Base-by-base conservation (phyloP, 2,329 filamentous ascomycete species). In the Colletotrichum karsti region DNA sequence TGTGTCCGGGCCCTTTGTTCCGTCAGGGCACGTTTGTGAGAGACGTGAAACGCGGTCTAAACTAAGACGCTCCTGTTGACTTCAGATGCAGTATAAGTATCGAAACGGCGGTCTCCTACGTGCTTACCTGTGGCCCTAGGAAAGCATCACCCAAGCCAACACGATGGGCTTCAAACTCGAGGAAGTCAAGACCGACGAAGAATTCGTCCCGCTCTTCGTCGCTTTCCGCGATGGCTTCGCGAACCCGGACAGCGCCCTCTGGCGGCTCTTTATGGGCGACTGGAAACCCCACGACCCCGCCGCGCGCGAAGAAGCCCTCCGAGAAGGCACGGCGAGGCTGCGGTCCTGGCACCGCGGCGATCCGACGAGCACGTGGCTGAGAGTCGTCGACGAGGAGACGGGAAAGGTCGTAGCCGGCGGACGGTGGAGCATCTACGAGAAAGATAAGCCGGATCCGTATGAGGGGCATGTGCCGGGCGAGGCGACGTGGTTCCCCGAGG, bases 301-400 rank as follows among this genome's bases (percentile, higher is more conserved):
- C 8, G 57, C 57, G 1, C 44, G 46, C 9, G 44, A 51, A 3
- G 57, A 33, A 2, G 33, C 57, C 8, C 57, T 60, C 10, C 4
- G 8, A 2, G 57, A 60, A 9, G 30, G 44, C 10, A 60, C 44
- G 33, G n/a, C 22, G n/a, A 22, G 44, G 22, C 12, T 60, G 57
- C 24, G 57, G 24, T 18, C 22, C 8, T 50, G 46, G 57, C 57
- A 60, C 5, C 71, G 65, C 12, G 69, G 67, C 8, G 71, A 79
- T 46, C 69, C 73, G 26, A 73, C 76, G 22, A 76, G 76, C 56
- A 71, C 74, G 41, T 81, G 78, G 77, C 69, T 76, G 62, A 80
- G 81, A 67, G 76, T 78, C 12, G 72, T 80, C 30, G 80, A 81
- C 67, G 72, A 73, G 3, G 73, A 73, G 24, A 60, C 44, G 44